Evolutionary conservation across 2,329 filamentous ascomycete species (phyloP), one percentile per base, ranked within the genome.

Genomic region (Claviceps humidiphila): DNA sequence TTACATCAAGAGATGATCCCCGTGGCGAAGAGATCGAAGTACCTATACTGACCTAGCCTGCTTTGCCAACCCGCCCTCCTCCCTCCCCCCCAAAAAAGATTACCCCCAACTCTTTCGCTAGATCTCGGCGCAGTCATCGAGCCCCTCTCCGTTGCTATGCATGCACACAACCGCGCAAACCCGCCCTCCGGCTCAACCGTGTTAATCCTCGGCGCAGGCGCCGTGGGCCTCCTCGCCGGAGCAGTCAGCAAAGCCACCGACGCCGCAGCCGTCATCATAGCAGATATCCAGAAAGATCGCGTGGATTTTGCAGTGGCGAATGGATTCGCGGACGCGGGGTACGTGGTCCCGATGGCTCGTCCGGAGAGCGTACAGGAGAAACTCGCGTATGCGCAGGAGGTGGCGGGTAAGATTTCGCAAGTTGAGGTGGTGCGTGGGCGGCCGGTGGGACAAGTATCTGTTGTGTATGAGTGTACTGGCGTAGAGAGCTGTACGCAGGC

Each of bases 391-490:
- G 76, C 76, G 7, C 71, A 72, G 56, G 68, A 71, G 40, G 69
- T 78, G 1, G 74, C 80, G 1, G 66, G 65, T 50, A 60, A 67
- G 53, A 66, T 76, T 49, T 70, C 68, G 58, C 59, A 58, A 37
- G 65, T 66, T 0, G 56, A 58, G 38, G 63, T 30, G 26, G 26
- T 69, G 2, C 60, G 61, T 1, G 71, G 70, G 8, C 62, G 70
- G 57, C 72, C 76, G 13, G 74, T 86, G 54, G 79, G 71, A 0
- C 81, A 87, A 61, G 76, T 86, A 0, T 76, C 80, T 49, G 78
- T 79, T 1, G 83, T 85, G 2, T 89, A 85, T 61, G 86, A 90
- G 68, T 89, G 85, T 63, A 90, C 87, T 0, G 87, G 87, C 8
- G 85, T 89, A 22, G 85, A 87, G 62, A 78, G 80, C 0, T 90